phyloP scores from a whole-genome alignment of 2,329 filamentous ascomycete genomes.

The Zymoseptoria tritici region DNA sequence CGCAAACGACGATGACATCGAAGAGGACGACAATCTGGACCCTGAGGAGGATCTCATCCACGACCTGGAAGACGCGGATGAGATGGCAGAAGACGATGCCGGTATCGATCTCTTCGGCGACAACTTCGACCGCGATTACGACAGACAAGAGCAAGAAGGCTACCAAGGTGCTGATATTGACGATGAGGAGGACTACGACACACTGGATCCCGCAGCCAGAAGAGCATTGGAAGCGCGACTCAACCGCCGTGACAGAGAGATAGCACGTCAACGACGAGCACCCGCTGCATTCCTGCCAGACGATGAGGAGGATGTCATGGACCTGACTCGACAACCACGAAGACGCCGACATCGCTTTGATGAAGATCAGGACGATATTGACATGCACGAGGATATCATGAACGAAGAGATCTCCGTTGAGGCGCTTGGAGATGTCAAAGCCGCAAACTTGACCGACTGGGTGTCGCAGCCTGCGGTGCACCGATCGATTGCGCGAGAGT shows the following conservation, averaged over 20 bases:
- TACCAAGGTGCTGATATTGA: slow-evolving; percentile 70
- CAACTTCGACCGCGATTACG: slow-evolving; percentile 58
- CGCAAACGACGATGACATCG: slow-evolving; percentile 56
- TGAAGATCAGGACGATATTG: slow-evolving; percentile 81
- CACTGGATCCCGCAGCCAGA: slow-evolving; percentile 58
- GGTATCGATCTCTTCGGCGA: slow-evolving; percentile 66
- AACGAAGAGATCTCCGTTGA: slow-evolving; percentile 91
- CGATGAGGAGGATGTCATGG: slow-evolving; percentile 76
- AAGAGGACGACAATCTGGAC: slow-evolving; percentile 62
- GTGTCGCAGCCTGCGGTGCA: slow-evolving; percentile 83
- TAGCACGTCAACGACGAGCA: slow-evolving; percentile 58
- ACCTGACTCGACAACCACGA: slow-evolving; percentile 77
- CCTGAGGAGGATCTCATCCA: slow-evolving; percentile 59
- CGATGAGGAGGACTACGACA: slow-evolving; percentile 67
- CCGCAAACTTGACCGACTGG: slow-evolving; percentile 90
- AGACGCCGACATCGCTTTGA: slow-evolving; percentile 86
- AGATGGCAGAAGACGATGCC: slow-evolving; percentile 62
- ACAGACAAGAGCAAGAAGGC: slow-evolving; percentile 43
- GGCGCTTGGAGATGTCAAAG: slow-evolving; percentile 86
- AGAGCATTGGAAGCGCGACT: slow-evolving; percentile 66
- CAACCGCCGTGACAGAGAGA: slow-evolving; percentile 65
- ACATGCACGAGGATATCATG: slow-evolving; percentile 90
- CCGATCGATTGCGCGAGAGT: slow-evolving; percentile 88
- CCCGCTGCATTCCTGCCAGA: slow-evolving; percentile 68
- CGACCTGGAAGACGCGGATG: slow-evolving; percentile 61